phyloP scores from a whole-genome alignment of 2,329 filamentous ascomycete genomes.

The Penicillium oxalicum region DNA sequence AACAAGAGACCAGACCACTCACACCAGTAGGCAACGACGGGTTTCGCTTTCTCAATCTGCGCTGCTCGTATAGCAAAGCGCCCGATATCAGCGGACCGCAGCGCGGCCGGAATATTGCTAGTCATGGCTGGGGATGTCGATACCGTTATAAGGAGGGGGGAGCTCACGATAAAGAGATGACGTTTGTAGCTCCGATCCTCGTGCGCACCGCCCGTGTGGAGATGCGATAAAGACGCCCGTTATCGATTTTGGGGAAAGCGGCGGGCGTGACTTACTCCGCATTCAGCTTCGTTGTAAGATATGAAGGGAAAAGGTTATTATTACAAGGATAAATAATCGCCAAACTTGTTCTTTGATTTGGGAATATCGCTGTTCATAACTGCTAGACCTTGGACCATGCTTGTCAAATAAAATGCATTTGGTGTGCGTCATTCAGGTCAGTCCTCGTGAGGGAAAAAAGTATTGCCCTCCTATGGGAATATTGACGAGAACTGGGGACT shows the following conservation, averaged over 20 bases:
- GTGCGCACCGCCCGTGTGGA: conserved; percentile 21
- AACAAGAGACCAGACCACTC: conserved; percentile 35
- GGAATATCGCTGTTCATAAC: too few relatives aligned
- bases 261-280: background rate
- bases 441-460: too few relatives aligned
- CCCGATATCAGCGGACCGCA: conserved; percentile 75
- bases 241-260: conserved; percentile 2
- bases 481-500: too few relatives aligned
- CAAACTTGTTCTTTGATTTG: too few relatives aligned
- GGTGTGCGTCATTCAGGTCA: too few relatives aligned
- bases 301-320: too few relatives aligned
- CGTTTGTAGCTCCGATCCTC: conserved; percentile 16
- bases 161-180: conserved; percentile 13
- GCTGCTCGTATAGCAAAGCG: conserved; percentile 77
- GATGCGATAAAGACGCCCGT: conserved; percentile 9
- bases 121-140: conserved; percentile 54
- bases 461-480: too few relatives aligned
- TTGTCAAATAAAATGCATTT: too few relatives aligned
- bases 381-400: too few relatives aligned
- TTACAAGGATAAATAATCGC: too few relatives aligned
- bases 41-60: conserved; percentile 78
- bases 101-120: conserved; percentile 59
- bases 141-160: conserved; percentile 2
- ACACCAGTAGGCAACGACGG: conserved; percentile 95
- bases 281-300: too few relatives aligned